Evolutionary conservation across 2,329 filamentous ascomycete species (phyloP).

Genomic region (Onygenales sp.): DNA sequence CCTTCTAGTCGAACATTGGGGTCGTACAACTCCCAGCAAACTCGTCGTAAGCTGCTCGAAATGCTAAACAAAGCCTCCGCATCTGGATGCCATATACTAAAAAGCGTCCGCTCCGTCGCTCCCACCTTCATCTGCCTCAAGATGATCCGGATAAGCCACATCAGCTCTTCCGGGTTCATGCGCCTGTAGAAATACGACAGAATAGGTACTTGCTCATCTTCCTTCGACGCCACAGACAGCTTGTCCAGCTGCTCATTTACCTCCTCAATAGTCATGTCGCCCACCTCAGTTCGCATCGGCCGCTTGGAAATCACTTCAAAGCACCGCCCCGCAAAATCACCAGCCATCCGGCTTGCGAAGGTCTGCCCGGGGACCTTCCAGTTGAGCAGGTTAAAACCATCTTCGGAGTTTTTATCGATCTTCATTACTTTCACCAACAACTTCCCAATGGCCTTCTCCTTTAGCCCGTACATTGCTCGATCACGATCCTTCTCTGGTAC

Average conservation of each 20-base stretch:
- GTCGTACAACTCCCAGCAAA: conserved; percentile 89
- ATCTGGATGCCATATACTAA: conserved; percentile 74
- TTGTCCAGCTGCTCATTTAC: conserved; percentile 80
- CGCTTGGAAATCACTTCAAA: conserved; percentile 79
- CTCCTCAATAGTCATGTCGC: conserved; percentile 75
- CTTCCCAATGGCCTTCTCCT: conserved; percentile 84
- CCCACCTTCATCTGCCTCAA: conserved; percentile 67
- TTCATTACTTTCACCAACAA: conserved; percentile 86
- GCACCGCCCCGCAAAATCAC: conserved; percentile 86
- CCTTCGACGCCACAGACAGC: conserved; percentile 64
- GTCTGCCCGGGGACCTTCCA: conserved; percentile 82
- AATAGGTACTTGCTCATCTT: conserved; percentile 75
- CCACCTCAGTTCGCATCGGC: conserved; percentile 62
- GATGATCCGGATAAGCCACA: conserved; percentile 92
- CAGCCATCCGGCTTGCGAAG: conserved; percentile 56
- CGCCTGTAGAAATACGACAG: conserved; percentile 74
- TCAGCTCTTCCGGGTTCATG: conserved; percentile 89
- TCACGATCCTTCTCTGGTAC: conserved; percentile 89
- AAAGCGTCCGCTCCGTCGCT: conserved; percentile 79
- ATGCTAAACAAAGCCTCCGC: conserved; percentile 75
- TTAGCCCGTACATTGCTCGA: conserved; percentile 84
- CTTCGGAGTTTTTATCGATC: conserved; percentile 82
- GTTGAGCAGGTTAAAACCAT: conserved; percentile 73
- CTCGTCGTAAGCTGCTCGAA: conserved; percentile 76
- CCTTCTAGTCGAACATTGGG: conserved; percentile 62